phyloP scores from a whole-genome alignment of 2,329 filamentous ascomycete genomes.

The Aspergillus tanneri region DNA sequence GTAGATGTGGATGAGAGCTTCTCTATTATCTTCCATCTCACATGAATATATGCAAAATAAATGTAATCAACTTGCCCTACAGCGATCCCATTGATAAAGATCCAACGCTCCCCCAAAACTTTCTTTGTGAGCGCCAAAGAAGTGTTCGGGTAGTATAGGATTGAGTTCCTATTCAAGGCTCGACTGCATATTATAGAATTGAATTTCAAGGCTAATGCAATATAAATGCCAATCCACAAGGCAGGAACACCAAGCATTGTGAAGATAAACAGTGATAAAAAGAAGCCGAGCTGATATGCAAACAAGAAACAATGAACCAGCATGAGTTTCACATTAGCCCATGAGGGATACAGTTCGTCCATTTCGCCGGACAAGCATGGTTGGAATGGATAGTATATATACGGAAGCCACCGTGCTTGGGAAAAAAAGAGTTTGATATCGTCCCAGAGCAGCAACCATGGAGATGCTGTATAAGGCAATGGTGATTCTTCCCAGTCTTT shows the following conservation, averaged over 20 bases:
- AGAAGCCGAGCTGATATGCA: conserved; percentile 60
- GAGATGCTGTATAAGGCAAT: conserved; percentile 41
- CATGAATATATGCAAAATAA: no score
- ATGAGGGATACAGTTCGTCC: conserved; percentile 64
- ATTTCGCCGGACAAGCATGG: conserved; percentile 55
- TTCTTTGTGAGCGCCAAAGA: conserved; percentile 31
- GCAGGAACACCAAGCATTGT: conserved; percentile 48
- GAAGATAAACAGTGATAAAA: conserved; percentile 57
- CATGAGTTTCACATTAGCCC: conserved; percentile 58
- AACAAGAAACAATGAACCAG: conserved; percentile 59
- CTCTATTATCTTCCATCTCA: conserved; percentile 28
- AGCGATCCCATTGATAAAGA: conserved; percentile 74
- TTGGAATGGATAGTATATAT: conserved; percentile 59
- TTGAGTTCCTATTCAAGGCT: conserved; percentile 42
- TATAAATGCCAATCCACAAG: conserved; percentile 29
- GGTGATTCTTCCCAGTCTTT: conserved; percentile 27
- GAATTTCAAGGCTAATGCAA: conserved; percentile 26
- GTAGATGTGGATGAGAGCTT: no score
- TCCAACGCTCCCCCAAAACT: conserved; percentile 67
- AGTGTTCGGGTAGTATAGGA: no score
- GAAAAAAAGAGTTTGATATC: conserved; percentile 41
- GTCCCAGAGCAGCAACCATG: conserved; percentile 38
- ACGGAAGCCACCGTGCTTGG: conserved; percentile 49
- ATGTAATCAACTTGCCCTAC: conserved; percentile 32
- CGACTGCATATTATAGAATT: conserved; percentile 33